A percentile compares a stretch with the other conserved stretches of the same genome.
phyloP scores from a whole-genome alignment of 2,329 filamentous ascomycete genomes.

The Penicillium thymicola region DNA sequence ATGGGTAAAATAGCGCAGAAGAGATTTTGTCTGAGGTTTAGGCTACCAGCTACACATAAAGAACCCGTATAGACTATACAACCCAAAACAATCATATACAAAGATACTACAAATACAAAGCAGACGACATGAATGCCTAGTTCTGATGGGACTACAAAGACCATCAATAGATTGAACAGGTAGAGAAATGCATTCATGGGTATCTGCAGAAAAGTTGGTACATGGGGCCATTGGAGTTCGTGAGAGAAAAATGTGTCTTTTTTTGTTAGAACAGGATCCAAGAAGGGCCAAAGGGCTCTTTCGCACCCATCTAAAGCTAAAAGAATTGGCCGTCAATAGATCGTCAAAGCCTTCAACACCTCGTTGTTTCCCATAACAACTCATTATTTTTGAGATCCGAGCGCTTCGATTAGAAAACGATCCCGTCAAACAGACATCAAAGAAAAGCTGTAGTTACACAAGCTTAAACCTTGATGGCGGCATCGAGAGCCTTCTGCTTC shows the following conservation, averaged over 20 bases:
- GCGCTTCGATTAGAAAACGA: conserved; percentile 23
- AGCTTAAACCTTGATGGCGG: conserved; percentile 93
- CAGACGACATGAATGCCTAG: conserved; percentile 26
- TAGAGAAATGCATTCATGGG: conserved; percentile 41
- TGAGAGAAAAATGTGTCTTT: conserved; percentile 22
- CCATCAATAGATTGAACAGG: conserved; percentile 21
- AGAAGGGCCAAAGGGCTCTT: conserved; percentile 23
- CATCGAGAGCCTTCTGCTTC: conserved; percentile 91
- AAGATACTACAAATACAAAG: neutral
- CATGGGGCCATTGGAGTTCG: conserved; percentile 26
- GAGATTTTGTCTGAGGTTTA: neutral
- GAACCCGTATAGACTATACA: neutral
- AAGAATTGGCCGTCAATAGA: conserved; percentile 29
- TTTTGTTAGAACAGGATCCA: conserved; percentile 29
- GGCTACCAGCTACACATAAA: neutral
- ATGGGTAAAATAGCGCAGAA: neutral
- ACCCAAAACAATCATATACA: neutral
- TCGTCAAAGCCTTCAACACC: conserved; percentile 29
- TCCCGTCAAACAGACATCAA: conserved; percentile 27
- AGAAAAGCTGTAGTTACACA: conserved; percentile 12
- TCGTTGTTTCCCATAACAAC: conserved; percentile 21
- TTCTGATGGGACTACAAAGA: conserved; percentile 16
- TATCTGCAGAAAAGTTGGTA: conserved; percentile 38
- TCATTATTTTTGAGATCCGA: conserved; percentile 17
- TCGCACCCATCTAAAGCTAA: conserved; percentile 36